These are phyloP conservation scores for Choiromyces venosus DNA, from an alignment of 495 filamentous ascomycete genomes.

Conservation along the genomic window DNA sequence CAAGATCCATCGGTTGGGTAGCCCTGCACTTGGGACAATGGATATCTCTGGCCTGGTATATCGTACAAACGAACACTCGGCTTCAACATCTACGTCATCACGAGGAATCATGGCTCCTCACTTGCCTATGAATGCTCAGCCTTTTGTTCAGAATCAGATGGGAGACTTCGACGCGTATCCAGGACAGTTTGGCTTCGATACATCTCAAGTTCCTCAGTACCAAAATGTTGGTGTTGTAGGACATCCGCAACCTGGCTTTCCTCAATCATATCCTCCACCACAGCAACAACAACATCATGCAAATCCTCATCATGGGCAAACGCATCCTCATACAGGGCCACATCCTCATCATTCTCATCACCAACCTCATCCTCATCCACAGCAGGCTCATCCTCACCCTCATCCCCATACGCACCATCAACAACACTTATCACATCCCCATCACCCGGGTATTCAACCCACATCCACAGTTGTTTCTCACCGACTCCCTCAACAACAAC, in stretches of 20 bases:
- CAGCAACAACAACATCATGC: conserved; percentile 32
- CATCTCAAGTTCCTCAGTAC: conserved; percentile 41
- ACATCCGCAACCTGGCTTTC: conserved; percentile 34
- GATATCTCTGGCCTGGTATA: conserved; percentile 43
- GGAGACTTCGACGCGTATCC: conserved; percentile 41
- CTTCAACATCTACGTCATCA: conserved; percentile 35
- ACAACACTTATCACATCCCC: conserved; percentile 30
- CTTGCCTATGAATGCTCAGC: conserved; percentile 36
- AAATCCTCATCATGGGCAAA: conserved; percentile 26
- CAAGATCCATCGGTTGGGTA: conserved; percentile 36
- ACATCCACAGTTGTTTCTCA: conserved; percentile 31
- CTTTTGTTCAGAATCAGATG: conserved; percentile 41
- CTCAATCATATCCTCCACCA: conserved; percentile 47
- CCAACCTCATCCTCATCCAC: conserved; percentile 35
- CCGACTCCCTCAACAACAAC: conserved; percentile 35
- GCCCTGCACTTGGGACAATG: conserved; percentile 42
- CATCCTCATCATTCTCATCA: conserved; percentile 33
- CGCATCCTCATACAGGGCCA: conserved; percentile 14
- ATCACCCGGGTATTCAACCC: conserved; percentile 35
- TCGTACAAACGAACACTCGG: conserved; percentile 40
- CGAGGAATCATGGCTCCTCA: conserved; percentile 42
- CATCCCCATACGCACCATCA: conserved; percentile 36
- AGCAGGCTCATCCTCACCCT: conserved; percentile 37
- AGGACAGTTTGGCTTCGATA: conserved; percentile 39
- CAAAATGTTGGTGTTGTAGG: conserved; percentile 37